These are phyloP conservation scores for Coemansia sp. DNA, from an alignment of 192 early-diverging fungal genomes.

Conservation along the genomic window DNA sequence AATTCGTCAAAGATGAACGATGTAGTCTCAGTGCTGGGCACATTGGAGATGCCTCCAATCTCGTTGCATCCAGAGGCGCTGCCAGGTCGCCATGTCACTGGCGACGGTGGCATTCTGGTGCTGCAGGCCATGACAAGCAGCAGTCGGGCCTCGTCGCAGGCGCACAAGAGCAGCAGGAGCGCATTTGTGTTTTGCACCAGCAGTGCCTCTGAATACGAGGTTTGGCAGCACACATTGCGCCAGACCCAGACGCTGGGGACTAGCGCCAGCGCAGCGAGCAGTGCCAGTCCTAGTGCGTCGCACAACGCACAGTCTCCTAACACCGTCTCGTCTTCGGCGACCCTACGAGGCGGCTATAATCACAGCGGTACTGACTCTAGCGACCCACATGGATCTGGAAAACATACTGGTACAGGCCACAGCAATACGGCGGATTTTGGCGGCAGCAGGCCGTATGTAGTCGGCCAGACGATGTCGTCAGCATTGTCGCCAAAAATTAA, in stretches of 20 bases:
- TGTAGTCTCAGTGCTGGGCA: background rate
- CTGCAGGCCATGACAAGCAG: slow-evolving; percentile 31
- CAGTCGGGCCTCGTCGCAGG: slow-evolving; percentile 17
- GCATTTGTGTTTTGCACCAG: slow-evolving; percentile 34
- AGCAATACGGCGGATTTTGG: slow-evolving; percentile 2
- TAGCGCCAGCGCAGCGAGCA: slow-evolving; percentile 35
- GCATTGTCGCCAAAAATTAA: slow-evolving; percentile 32
- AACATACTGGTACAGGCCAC: slow-evolving; percentile 3
- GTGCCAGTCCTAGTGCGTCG: slow-evolving; percentile 26
- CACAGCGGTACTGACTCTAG: background rate
- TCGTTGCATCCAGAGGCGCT: background rate
- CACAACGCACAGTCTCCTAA: slow-evolving; percentile 19
- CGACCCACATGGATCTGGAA: background rate
- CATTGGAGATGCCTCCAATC: slow-evolving; percentile 8
- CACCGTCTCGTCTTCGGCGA: background rate
- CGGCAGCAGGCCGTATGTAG: slow-evolving; percentile 14
- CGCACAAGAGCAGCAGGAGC: slow-evolving; percentile 11
- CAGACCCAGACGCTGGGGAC: slow-evolving; percentile 32
- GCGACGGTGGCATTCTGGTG: slow-evolving; percentile 43
- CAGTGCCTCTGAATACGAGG: slow-evolving; percentile 41
- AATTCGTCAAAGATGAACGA: slow-evolving; percentile 24
- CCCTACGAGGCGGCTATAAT: background rate
- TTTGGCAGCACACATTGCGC: slow-evolving; percentile 44
- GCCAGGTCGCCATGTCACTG: slow-evolving; percentile 7
- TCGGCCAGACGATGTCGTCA: slow-evolving; percentile 19